Percentiles rank a stretch among this genome's conserved stretches.
These are phyloP conservation scores for Borealophlyctis nickersoniae DNA, from an alignment of 192 early-diverging fungal genomes.

Conservation along the genomic window DNA sequence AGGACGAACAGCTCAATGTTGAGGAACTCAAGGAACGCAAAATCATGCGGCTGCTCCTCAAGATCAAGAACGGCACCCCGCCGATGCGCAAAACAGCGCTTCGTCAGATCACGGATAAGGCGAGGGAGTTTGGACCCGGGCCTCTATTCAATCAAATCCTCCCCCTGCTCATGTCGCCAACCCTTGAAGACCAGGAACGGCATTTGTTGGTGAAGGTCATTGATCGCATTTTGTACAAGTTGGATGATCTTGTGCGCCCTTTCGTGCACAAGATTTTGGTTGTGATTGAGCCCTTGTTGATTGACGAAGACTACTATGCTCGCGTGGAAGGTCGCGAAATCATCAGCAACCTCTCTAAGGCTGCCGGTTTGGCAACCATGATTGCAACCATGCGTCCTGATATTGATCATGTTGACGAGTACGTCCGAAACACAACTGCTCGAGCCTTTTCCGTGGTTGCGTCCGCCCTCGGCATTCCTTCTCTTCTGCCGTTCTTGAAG, in stretches of 20 bases:
- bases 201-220: conserved; percentile 98
- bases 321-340: conserved; percentile 96
- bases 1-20: conserved; percentile 74
- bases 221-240: conserved; percentile 91
- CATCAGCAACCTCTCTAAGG: conserved; percentile 95
- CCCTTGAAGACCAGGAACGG: conserved; percentile 96
- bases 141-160: conserved; percentile 96
- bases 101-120: conserved; percentile 94
- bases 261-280: conserved; percentile 99
- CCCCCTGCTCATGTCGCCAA: conserved; percentile 94
- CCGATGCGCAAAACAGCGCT: conserved; percentile 89
- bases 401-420: conserved; percentile 97
- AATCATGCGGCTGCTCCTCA: conserved; percentile 90
- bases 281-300: conserved; percentile 95
- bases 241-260: conserved; percentile 94
- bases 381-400: conserved; percentile 99
- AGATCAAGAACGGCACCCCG: conserved; percentile 98
- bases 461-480: conserved; percentile 89
- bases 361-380: conserved; percentile 96
- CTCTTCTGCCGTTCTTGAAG: conserved; percentile 90
- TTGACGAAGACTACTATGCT: conserved; percentile 97
- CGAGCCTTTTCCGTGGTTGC: conserved; percentile 97
- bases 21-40: conserved; percentile 93
- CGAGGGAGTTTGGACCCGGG: conserved; percentile 89
- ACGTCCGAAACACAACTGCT: conserved; percentile 96